Evolutionary conservation across 345 rosid species (phyloP), one percentile per base, ranked within the genome.

Genomic region (Cardamine resedifolia): DNA sequence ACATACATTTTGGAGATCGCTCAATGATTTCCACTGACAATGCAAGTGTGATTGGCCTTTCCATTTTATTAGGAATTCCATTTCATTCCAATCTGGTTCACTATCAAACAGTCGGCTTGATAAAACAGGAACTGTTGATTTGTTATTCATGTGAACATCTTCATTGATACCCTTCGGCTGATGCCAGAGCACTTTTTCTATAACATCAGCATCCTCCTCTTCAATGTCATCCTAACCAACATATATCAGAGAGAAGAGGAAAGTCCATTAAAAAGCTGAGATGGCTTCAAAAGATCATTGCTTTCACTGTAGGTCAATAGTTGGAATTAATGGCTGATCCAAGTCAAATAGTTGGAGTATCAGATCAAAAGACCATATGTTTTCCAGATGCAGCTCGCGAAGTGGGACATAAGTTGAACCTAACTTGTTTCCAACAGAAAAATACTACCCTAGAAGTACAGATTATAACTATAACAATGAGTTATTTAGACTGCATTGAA

Each of bases 41-140:
- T 96, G 99, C 80, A 96, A 83, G 75, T 96, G 99, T 23, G 99
- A 96, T 85, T 88, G 98, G 80, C 98, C 98, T 79, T 96, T 96
- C 99, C 98, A 96, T 83, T 96, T 96, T 66, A 96, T 91, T 75
- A 92, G 78, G 81, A 92, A 92, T 79, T 92, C 99, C 83, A 90
- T 85, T 38, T 88, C 87, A 74, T 87, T 84, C 98, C 96, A 96
- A 81, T 92, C 92, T 48, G 88, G 85, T 68, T 82, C 90, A 67
- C 82, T 79, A 79, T 86, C 92, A 85, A 87, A 92, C 78, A 90
- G 70, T 80, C 84, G 85, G 82, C 88, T 86, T 50, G 85, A 64
- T 53, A 96, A 72, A 73, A 83, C 82, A 73, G 99, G 99, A 60
- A 84, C 94, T 15, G 83, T 71, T 66, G 90, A 85, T 79, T 83